phyloP scores from a whole-genome alignment of 345 rosid species.

The Hibiscus trionum region DNA sequence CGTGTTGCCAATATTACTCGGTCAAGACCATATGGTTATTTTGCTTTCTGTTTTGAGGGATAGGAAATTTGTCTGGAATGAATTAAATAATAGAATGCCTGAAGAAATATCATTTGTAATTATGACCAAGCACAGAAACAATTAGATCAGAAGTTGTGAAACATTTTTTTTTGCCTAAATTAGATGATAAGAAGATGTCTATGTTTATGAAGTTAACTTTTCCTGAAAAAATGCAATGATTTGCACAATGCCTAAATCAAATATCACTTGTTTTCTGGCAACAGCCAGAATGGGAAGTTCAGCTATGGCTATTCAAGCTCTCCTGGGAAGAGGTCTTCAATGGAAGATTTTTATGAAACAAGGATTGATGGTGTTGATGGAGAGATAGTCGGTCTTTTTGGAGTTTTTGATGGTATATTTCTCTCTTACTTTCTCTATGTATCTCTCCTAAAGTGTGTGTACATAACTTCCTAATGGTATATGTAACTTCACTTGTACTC shows the following conservation, averaged over 20 bases:
- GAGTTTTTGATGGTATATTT: conserved; percentile 93
- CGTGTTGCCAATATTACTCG: neutral
- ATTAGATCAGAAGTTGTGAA: neutral
- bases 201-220: neutral
- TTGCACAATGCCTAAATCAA: neutral
- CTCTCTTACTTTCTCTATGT: neutral
- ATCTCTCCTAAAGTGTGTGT: conserved; percentile 9
- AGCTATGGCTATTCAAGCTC: neutral
- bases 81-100: neutral
- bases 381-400: conserved; percentile 92
- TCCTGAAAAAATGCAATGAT: neutral
- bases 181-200: neutral
- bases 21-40: neutral
- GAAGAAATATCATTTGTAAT: neutral
- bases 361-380: conserved; percentile 41
- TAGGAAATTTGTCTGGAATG: neutral
- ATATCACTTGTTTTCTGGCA: conserved; percentile 12
- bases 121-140: neutral
- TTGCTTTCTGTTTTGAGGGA: neutral
- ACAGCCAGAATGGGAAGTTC: conserved; percentile 50
- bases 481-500: neutral
- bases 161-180: neutral
- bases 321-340: neutral
- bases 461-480: neutral
- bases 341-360: neutral